These are phyloP conservation scores for Debaryomyces nepalensis DNA, from an alignment of 1,139 yeast species.

Conservation along the genomic window DNA sequence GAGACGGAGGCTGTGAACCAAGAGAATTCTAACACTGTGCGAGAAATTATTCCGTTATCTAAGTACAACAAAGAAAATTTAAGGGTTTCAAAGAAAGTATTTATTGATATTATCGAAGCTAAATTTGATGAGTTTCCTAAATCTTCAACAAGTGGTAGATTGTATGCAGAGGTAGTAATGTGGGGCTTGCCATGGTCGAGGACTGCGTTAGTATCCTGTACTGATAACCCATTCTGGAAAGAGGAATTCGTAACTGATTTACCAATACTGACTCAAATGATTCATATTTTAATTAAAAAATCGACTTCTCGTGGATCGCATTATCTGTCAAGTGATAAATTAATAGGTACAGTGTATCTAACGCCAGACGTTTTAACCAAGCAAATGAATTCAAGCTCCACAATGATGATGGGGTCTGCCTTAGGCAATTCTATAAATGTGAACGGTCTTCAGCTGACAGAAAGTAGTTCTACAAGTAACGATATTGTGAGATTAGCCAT, in stretches of 20 bases:
- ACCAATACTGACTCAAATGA: slow-evolving; percentile 57
- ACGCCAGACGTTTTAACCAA: slow-evolving; percentile 58
- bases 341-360: slow-evolving; percentile 59
- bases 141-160: slow-evolving; percentile 27
- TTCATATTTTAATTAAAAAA: slow-evolving; percentile 56
- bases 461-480: slow-evolving; percentile 22
- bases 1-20: not conserved
- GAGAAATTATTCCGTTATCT: slow-evolving; percentile 25
- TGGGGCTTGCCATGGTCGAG: slow-evolving; percentile 76
- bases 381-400: slow-evolving; percentile 38
- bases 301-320: slow-evolving; percentile 28
- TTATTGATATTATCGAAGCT: slow-evolving; percentile 71
- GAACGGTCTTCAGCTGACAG: slow-evolving; percentile 19
- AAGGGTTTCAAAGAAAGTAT: slow-evolving; percentile 59
- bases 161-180: slow-evolving; percentile 65
- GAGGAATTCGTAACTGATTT: slow-evolving; percentile 64
- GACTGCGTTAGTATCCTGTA: slow-evolving; percentile 60
- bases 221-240: slow-evolving; percentile 70
- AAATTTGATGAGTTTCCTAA: slow-evolving; percentile 41
- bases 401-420: slow-evolving; percentile 41
- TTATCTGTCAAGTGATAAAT: slow-evolving; percentile 36
- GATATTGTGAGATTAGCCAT: slow-evolving; percentile 50
- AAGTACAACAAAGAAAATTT: slow-evolving; percentile 43
- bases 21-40: not conserved
- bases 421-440: slow-evolving; percentile 32